Base-by-base conservation (phyloP, 73 alveolate genomes). In the Blepharisma japonicum region DNA sequence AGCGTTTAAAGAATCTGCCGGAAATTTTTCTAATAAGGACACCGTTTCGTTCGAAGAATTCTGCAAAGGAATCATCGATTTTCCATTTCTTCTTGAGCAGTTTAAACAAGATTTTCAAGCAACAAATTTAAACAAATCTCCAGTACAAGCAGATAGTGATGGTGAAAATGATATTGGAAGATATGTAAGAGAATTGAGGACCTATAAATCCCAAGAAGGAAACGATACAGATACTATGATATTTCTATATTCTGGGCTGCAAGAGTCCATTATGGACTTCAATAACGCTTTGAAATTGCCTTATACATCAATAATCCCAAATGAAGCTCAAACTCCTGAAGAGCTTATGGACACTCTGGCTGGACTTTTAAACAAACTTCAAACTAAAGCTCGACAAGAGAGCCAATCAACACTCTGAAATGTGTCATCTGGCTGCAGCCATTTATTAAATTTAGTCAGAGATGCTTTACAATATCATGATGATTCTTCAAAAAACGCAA, bases 1-100 rank as follows among this genome's bases (percentile, higher is more conserved):
- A 53, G 67, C 67, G 23, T 14, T 53, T 14, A 53, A 53, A 53
- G 23, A 11, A 11, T 53, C 67, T 14, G 67, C 67, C n/a, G 67
- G 67, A 20, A 14, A 11, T 53, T 14, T 14, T 20, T 20, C 67
- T 20, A 53, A 53, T 14, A 20, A 53, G 3, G 23, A 14, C 27
- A 14, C n/a, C 67, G 23, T 53, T 14, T 14, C 67, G 27, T 53
- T 14, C 67, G 67, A 53, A 14, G 67, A 53, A 53, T 53, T 53
- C 23, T 53, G 27, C 23, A 53, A 53, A 53, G 67, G 67, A 53
- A 53, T 53, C 67, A 53, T 53, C 27, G 67, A 53, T 20, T 53
- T 53, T 20, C 67, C 67, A 53, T 53, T 53, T 53, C 23, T 53
- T 11, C 67, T 53, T 11, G 67, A 53, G 67, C 67, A 53, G 23